Conservation (phyloP, 2,329 filamentous ascomycete species). For the Hypocreales sp. region DNA sequence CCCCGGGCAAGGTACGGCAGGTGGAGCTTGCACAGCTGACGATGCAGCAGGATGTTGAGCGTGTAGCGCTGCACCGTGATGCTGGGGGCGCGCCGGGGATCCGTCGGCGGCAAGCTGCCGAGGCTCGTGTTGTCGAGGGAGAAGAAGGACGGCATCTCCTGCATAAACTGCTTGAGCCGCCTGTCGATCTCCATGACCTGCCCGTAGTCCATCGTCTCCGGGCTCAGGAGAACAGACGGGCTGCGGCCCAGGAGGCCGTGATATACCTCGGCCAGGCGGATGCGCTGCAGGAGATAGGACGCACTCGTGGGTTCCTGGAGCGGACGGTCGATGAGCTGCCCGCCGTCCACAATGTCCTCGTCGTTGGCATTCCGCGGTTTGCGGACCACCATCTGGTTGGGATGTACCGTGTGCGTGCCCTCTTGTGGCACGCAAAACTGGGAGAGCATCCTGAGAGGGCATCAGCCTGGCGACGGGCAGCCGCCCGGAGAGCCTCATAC, state of each 20-base stretch:
- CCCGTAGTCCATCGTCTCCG: constrained; percentile 16
- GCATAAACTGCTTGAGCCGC: constrained; percentile 11
- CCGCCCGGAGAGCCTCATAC: constrained; percentile 8
- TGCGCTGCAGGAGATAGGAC: constrained; percentile 21
- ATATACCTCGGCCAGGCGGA: constrained; percentile 20
- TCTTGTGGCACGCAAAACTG: constrained; percentile 19
- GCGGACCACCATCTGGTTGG: constrained; percentile 21
- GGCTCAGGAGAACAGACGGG: constrained; percentile 8
- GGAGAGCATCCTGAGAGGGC: constrained; percentile 16
- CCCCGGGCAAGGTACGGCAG: constrained; percentile 18
- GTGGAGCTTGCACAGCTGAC: constrained; percentile 19
- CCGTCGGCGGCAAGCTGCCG: constrained; percentile 7
- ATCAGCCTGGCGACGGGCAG: too few species aligned
- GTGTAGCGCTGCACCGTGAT: constrained; percentile 17
- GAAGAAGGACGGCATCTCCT: constrained; percentile 14
- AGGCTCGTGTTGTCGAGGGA: constrained; percentile 7
- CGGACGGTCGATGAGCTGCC: constrained; percentile 14
- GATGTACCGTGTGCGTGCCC: constrained; percentile 19
- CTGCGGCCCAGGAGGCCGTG: constrained; percentile 18
- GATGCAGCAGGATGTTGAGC: constrained; percentile 16
- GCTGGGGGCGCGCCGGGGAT: constrained; percentile 8
- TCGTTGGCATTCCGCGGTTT: constrained; percentile 23
- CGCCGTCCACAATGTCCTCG: constrained; percentile 15
- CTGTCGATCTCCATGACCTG: constrained; percentile 17
- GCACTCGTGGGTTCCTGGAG: constrained; percentile 16